Base-by-base conservation (phyloP, 1,139 yeast genomes). In the Candida gigantensis region DNA sequence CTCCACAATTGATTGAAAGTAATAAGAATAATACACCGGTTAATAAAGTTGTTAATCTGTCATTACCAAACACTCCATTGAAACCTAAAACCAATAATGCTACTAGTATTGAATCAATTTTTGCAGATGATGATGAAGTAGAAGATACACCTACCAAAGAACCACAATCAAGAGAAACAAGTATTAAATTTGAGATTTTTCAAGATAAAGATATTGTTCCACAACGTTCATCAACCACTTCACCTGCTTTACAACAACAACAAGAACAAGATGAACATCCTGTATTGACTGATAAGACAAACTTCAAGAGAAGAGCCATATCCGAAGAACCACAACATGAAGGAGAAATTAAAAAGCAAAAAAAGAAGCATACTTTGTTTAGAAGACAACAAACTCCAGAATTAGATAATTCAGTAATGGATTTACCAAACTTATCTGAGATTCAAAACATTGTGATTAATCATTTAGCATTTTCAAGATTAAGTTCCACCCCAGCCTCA, bases 381-480 rank as follows among this genome's bases (percentile, higher is more conserved):
- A n/a, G 11, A 13, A 24, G 36, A 24, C 37, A 34, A 36, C 30
- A 36, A 14, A 34, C 38, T 5, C 47, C 43, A 30, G 60, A 55
- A 32, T 15, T 32, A 9, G 42, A 37, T 19, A 12, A 32, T 13
- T 46, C 52, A n/a, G 55, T 60, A 30, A 52, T 49, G 14, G 45
- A 42, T n/a, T 56, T 79, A 25, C 50, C 61, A 4, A 70, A 72
- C 35, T 47, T 77, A 24, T 66, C 63, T 2, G 82, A 79, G 40
- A 65, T 85, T 34, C 74, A 73, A 39, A 79, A 84, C 55, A 72
- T 89, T 8, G 66, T 88, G 34, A 76, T 82, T 28, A 92, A 92
- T 53, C 95, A 88, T 57, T 69, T 92, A 44, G 97, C 97, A 13
- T 90, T 87, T 57, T 87, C 97, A 5, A 76, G 96, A 46, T 72